Evolutionary conservation across 2,329 filamentous ascomycete species (phyloP), one percentile per base, ranked within the genome.

Genomic region (Penicillium sclerotigenum): DNA sequence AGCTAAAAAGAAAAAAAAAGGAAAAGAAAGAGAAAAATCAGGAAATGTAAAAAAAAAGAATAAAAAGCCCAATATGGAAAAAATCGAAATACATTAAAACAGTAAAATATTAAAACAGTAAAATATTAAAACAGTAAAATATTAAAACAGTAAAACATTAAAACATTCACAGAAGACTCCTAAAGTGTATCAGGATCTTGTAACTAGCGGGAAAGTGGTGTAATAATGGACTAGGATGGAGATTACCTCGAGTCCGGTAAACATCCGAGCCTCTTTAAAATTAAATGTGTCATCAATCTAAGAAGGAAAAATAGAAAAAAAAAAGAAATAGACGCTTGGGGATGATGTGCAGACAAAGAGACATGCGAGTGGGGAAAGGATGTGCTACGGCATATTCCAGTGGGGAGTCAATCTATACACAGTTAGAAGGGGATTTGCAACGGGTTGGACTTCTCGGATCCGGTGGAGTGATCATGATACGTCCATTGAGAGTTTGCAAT

Each of bases 171-270:
- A n/a, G 45, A 56, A 49, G 50, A 64, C 42, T 26, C 13, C 52
- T 59, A 59, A 60, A 61, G 62, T 65, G 52, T 68, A 69, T 68
- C 62, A 70, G 63, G 52, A 67, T 62, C 68, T 70, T 66, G 67
- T 70, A 65, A 71, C 65, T 71, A 71, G 69, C 66, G 68, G 67
- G 62, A 70, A 67, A 63, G 65, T 68, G 63, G 71, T 73, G 71
- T 73, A 73, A 73, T 72, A 68, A 68, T 61, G 66, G 66, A 65
- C 70, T 60, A 69, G 69, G 69, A 68, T 73, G 62, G 59, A 70
- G 61, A 65, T 59, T 45, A 57, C 50, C 62, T 64, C 63, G 66
- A 67, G 54, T 42, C 58, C 49, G 56, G 57, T 59, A 60, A 59
- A 64, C 51, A 63, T 56, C 60, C 62, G 60, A 65, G 56, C 56